phyloP scores from a whole-genome alignment of 2,329 filamentous ascomycete species.

The Proliferodiscus dingleyae region DNA sequence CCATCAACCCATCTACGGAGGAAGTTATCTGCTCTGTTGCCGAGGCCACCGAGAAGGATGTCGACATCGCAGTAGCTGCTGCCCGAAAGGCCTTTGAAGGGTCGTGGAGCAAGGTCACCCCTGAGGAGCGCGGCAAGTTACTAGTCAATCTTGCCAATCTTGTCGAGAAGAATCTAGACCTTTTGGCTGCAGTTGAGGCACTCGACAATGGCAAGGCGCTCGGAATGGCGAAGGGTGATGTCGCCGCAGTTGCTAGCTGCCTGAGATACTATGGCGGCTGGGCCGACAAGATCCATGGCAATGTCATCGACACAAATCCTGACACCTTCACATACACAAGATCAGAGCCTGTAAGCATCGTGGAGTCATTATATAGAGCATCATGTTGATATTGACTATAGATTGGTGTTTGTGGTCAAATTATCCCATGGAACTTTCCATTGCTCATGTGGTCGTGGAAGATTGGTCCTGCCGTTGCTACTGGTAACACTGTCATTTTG shows the following conservation, averaged over 20 bases:
- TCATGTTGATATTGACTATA: conserved; percentile 8
- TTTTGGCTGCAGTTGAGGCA: conserved; percentile 77
- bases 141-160: conserved; percentile 76
- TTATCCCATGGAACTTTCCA: conserved; percentile 71
- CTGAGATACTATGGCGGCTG: conserved; percentile 79
- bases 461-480: conserved; percentile 56
- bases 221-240: conserved; percentile 69
- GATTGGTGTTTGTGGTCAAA: conserved; percentile 65
- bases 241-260: conserved; percentile 61
- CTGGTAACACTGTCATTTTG: conserved; percentile 54
- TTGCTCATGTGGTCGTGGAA: conserved; percentile 64
- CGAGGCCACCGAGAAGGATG: conserved; percentile 85
- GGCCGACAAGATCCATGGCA: conserved; percentile 68
- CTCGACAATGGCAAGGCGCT: conserved; percentile 86
- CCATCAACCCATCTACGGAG: conserved; percentile 83
- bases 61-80: conserved; percentile 73
- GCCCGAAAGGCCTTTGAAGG: conserved; percentile 83
- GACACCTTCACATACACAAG: conserved; percentile 65
- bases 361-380: too few species aligned
- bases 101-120: conserved; percentile 62
- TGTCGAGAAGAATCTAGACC: conserved; percentile 70
- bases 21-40: conserved; percentile 77
- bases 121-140: conserved; percentile 63
- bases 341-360: conserved; percentile 54
- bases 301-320: conserved; percentile 60